Percentiles rank a stretch among this genome's conserved stretches.
Conservation (phyloP, 345 rosid species). For the Bretschneidera sinensis region DNA sequence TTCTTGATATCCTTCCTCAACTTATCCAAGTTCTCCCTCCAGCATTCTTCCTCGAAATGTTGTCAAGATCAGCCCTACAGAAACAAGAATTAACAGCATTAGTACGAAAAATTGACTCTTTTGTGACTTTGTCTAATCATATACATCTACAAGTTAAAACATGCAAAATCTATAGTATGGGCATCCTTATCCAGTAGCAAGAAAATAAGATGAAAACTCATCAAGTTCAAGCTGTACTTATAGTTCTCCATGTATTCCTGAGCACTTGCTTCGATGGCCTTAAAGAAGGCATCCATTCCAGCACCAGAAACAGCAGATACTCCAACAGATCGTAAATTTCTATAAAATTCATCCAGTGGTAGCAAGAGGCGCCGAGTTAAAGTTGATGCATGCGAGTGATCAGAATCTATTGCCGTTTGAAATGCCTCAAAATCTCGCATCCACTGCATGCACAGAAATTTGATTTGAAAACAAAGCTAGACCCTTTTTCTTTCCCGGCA, state of each 20-base stretch:
- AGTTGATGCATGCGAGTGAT: constrained; percentile 54
- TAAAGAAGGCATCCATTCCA: constrained; percentile 70
- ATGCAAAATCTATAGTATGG: background rate
- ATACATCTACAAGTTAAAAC: background rate
- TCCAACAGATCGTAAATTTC: constrained; percentile 64
- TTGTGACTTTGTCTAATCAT: background rate
- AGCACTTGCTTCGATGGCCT: constrained; percentile 65
- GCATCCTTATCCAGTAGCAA: background rate
- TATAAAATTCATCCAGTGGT: constrained; percentile 63
- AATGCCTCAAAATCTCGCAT: constrained; percentile 79
- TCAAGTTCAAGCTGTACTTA: constrained; percentile 38
- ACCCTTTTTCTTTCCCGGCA: background rate
- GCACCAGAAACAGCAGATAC: constrained; percentile 81
- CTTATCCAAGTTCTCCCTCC: constrained; percentile 69
- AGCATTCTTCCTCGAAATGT: constrained; percentile 66
- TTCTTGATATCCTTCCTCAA: constrained; percentile 68
- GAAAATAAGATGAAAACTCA: background rate
- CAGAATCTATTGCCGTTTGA: constrained; percentile 57
- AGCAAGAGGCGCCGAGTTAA: constrained; percentile 67
- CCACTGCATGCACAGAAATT: constrained; percentile 44
- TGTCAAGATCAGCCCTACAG: constrained; percentile 71
- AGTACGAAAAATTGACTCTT: background rate
- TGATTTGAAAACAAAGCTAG: background rate
- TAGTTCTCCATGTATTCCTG: constrained; percentile 71
- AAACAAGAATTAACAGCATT: background rate